Percentiles rank a stretch among this genome's conserved stretches.
phyloP scores from a whole-genome alignment of 768 basidiomycete genomes.

The Clavaria fumosa region DNA sequence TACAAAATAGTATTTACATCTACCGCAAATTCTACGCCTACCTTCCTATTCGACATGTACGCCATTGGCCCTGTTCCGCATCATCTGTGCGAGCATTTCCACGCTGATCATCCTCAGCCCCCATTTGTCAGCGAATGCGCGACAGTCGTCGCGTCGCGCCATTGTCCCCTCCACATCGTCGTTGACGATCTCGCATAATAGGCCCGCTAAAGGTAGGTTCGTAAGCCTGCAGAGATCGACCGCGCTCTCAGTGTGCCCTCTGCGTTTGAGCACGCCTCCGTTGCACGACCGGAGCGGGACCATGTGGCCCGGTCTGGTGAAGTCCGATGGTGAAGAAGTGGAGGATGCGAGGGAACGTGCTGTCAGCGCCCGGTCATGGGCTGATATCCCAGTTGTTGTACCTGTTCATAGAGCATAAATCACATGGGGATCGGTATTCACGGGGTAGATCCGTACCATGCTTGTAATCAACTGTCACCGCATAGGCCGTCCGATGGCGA shows the following conservation, averaged over 20 bases:
- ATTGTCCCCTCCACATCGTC: conserved; percentile 80
- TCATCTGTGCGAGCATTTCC: too few relatives aligned
- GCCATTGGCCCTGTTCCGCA: too few relatives aligned
- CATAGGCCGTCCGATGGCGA: conserved; percentile 85
- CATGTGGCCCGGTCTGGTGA: conserved; percentile 89
- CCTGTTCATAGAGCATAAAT: too few relatives aligned
- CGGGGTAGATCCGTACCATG: conserved; percentile 38
- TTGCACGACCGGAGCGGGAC: conserved; percentile 79
- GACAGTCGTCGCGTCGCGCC: conserved; percentile 90
- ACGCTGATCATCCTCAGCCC: conserved; percentile 91
- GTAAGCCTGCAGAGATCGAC: conserved; percentile 79
- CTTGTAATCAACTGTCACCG: conserved; percentile 87
- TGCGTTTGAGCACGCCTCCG: conserved; percentile 75
- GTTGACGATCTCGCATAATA: conserved; percentile 92
- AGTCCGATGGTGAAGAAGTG: conserved; percentile 41
- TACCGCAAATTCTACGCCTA: too few relatives aligned
- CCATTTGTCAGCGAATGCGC: conserved; percentile 80
- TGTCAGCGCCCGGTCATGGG: conserved; percentile 84
- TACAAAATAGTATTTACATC: too few relatives aligned
- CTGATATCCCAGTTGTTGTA: conserved; percentile 93
- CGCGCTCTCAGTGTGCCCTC: conserved; percentile 87
- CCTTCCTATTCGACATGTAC: too few relatives aligned
- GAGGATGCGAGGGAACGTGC: conserved; percentile 67
- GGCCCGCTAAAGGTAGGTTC: conserved; percentile 51
- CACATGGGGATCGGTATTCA: conserved; percentile 2